Conservation (phyloP, 2,329 filamentous ascomycete species). For the Emmonsiellopsis sp. region DNA sequence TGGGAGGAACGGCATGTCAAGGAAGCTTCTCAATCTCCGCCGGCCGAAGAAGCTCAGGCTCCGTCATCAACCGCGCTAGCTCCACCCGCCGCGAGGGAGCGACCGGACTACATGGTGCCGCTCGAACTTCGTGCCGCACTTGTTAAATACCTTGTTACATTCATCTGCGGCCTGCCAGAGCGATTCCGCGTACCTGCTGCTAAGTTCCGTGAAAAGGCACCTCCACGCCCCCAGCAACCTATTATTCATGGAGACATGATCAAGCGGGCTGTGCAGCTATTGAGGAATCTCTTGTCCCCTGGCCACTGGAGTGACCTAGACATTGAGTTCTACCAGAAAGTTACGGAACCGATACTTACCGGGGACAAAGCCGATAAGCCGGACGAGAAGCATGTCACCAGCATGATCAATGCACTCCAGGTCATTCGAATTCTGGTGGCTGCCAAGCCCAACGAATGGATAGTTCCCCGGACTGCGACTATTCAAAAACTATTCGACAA, state of each 20-base stretch:
- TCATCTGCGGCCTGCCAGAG: conserved; percentile 84
- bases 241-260: conserved; percentile 65
- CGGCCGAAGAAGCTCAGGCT: conserved; percentile 58
- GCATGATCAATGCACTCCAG: conserved; percentile 88
- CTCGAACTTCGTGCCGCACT: conserved; percentile 63
- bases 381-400: conserved; percentile 76
- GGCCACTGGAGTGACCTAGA: conserved; percentile 89
- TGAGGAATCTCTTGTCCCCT: conserved; percentile 76
- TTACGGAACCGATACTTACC: conserved; percentile 75
- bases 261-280: conserved; percentile 71
- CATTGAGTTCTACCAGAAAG: conserved; percentile 81
- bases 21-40: conserved; percentile 37
- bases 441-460: conserved; percentile 83
- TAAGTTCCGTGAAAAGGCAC: conserved; percentile 49
- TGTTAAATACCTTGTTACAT: conserved; percentile 90
- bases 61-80: conserved; percentile 44
- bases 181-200: conserved; percentile 68
- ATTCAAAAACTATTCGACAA: conserved; percentile 88
- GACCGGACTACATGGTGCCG: conserved; percentile 60
- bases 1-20: conserved; percentile 83
- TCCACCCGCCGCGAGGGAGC: conserved; percentile 38
- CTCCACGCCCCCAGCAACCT: conserved; percentile 40
- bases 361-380: conserved; percentile 74
- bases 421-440: conserved; percentile 84
- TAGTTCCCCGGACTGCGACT: conserved; percentile 63